These are phyloP conservation scores for Bipolaris zeicola DNA, from an alignment of 2,329 filamentous ascomycete species.

Conservation along the genomic window DNA sequence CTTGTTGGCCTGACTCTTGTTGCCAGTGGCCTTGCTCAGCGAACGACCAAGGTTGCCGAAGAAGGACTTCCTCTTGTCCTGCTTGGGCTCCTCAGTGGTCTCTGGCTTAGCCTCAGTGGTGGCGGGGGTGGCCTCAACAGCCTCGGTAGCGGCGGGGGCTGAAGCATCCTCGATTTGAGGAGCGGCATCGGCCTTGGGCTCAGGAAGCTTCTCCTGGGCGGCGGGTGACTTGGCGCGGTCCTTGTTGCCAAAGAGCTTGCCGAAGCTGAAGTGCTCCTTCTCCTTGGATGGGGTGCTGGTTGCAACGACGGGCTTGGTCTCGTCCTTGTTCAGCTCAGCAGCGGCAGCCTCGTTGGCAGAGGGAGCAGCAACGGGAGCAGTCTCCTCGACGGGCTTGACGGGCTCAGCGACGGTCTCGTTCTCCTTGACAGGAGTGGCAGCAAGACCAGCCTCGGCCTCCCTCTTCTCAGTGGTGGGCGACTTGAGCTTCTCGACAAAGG, in stretches of 20 bases:
- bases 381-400: slow-evolving; percentile 42
- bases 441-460: slow-evolving; percentile 65
- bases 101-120: slow-evolving; percentile 54
- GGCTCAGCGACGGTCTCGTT: slow-evolving; percentile 48
- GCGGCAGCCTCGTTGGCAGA: slow-evolving; percentile 34
- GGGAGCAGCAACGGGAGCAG: slow-evolving; percentile 48
- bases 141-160: slow-evolving; percentile 14
- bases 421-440: slow-evolving; percentile 55
- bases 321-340: slow-evolving; percentile 38
- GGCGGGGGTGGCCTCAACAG: slow-evolving; percentile 32
- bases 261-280: slow-evolving; percentile 60
- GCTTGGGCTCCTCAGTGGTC: slow-evolving; percentile 53
- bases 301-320: slow-evolving; percentile 37
- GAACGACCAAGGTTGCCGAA: slow-evolving; percentile 70
- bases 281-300: slow-evolving; percentile 50
- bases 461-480: slow-evolving; percentile 67
- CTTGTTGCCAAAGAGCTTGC: slow-evolving; percentile 57
- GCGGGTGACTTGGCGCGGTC: slow-evolving; percentile 57
- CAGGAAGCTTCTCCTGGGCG: slow-evolving; percentile 35
- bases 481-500: slow-evolving; percentile 67
- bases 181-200: slow-evolving; percentile 52
- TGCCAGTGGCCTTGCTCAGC: slow-evolving; percentile 48
- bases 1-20: slow-evolving; percentile 47
- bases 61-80: slow-evolving; percentile 85
- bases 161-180: slow-evolving; percentile 28